Base-by-base conservation (phyloP, 140 eudicot genomes). In the Senecio squalidus region DNA sequence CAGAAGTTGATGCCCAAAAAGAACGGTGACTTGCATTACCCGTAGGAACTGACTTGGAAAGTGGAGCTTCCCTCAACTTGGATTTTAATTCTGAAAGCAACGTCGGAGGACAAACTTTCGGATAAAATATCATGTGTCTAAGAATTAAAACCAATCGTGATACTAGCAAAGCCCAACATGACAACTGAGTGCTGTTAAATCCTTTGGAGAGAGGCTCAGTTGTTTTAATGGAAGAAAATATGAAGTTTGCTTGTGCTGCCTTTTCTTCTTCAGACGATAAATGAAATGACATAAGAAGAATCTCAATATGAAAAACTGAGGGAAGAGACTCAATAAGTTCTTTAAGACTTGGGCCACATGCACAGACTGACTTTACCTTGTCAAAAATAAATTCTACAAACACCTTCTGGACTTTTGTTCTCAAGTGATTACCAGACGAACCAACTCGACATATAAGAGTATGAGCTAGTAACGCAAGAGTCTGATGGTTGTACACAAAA, bases 291-390 rank as follows among this genome's bases (percentile, higher is more conserved):
- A 87, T 75, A 27, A 92, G 74, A 51, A 92, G 80, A 55, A 88
- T 78, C 87, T 92, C 98, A 22, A 92, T 80, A 79, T 92, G 95
- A 63, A 87, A 82, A 40, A 79, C 67, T n/a, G 96, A 88, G 23
- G 98, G 98, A 55, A 92, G 98, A 43, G 72, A 56, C 61, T 63
- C 89, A 28, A 80, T 73, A 74, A 84, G 57, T 44, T 87, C 96
- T 60, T 82, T 74, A 55, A 79, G 72, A 31, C 55, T 60, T 34
- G 78, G 76, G 58, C 73, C 50, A 24, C 64, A 66, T 60, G 71
- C 49, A 60, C 75, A 58, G 22, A 79, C 72, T 46, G 80, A 55
- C 60, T 70, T 81, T 59, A 71, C 82, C 76, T 77, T 87, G 62
- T 82, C 84, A 21, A 49, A 49, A 27, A 92, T 54, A 60, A 74